Evolutionary conservation across 176 grass and related monocot species (phyloP).

Genomic region (Lolium rigidum): DNA sequence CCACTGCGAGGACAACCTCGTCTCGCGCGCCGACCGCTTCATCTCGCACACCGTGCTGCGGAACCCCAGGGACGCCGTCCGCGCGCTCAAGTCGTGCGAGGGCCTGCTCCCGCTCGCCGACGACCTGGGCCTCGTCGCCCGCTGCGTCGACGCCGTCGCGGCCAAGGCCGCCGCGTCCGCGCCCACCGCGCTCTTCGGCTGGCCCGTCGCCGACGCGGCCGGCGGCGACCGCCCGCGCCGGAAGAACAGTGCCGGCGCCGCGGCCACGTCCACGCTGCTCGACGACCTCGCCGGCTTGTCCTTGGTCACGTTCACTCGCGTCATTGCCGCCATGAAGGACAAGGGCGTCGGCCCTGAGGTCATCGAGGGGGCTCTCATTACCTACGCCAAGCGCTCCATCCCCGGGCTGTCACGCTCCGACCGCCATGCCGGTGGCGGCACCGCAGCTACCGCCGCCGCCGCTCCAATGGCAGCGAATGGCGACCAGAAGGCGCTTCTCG

Average conservation of each 20-base stretch:
- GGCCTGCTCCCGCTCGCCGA: conserved; percentile 69
- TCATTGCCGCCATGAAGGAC: conserved; percentile 87
- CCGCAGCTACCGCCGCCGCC: neutral
- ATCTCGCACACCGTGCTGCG: conserved; percentile 67
- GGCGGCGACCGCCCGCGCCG: conserved; percentile 47
- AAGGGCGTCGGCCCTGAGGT: conserved; percentile 69
- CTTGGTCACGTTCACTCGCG: conserved; percentile 68
- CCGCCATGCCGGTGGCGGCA: conserved; percentile 48
- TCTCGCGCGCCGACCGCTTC: conserved; percentile 78
- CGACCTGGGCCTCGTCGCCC: conserved; percentile 67
- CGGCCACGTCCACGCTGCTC: conserved; percentile 66
- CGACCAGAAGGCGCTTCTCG: conserved; percentile 82
- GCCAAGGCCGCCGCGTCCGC: conserved; percentile 68
- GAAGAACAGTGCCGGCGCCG: conserved; percentile 40
- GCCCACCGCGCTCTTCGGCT: conserved; percentile 81
- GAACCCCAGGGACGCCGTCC: conserved; percentile 78
- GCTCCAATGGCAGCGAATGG: conserved; percentile 42
- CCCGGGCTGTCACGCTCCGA: conserved; percentile 79
- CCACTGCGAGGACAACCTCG: conserved; percentile 86
- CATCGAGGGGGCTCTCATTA: conserved; percentile 79
- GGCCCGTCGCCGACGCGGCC: conserved; percentile 68
- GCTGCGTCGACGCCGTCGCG: conserved; percentile 80
- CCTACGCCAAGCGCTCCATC: conserved; percentile 89
- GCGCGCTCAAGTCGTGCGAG: conserved; percentile 86
- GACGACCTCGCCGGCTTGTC: conserved; percentile 85